These are phyloP conservation scores for Fusarium sp. DNA, from an alignment of 2,329 filamentous ascomycete genomes.

Conservation along the genomic window DNA sequence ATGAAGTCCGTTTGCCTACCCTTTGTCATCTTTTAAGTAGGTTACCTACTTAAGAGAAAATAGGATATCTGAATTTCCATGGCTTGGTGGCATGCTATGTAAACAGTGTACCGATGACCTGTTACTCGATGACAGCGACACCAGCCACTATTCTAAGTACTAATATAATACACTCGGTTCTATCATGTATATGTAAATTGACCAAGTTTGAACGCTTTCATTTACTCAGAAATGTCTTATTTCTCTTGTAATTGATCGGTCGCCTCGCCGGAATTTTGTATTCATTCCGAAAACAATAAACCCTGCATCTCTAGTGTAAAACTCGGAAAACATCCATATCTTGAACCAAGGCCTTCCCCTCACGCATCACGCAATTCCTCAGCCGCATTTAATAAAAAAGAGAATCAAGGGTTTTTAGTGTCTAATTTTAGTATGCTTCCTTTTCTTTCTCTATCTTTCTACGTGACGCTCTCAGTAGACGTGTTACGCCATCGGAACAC, in stretches of 20 bases:
- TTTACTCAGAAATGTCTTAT: no score
- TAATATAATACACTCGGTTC: neutral
- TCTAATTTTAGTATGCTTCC: neutral
- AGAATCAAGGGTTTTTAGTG: neutral
- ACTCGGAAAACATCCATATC: neutral
- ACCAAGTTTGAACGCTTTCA: no score
- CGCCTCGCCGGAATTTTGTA: conserved; percentile 1
- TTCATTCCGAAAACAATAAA: conserved; percentile 6
- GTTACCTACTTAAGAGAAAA: no score
- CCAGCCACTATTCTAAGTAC: neutral
- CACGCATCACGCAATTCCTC: conserved; percentile 7
- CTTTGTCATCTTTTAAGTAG: no score
- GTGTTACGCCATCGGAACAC: conserved; percentile 20
- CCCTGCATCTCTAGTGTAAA: neutral
- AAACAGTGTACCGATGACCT: no score
- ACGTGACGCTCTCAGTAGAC: neutral
- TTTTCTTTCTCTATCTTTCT: neutral
- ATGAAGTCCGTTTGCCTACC: no score
- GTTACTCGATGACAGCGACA: no score
- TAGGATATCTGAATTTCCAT: no score
- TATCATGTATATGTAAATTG: neutral
- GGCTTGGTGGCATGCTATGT: no score
- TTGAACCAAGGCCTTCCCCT: neutral
- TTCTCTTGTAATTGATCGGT: neutral
- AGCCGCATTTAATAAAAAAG: neutral